Evolutionary conservation across 2,329 filamentous ascomycete genomes (phyloP).

Genomic region (Claviceps sorghi): DNA sequence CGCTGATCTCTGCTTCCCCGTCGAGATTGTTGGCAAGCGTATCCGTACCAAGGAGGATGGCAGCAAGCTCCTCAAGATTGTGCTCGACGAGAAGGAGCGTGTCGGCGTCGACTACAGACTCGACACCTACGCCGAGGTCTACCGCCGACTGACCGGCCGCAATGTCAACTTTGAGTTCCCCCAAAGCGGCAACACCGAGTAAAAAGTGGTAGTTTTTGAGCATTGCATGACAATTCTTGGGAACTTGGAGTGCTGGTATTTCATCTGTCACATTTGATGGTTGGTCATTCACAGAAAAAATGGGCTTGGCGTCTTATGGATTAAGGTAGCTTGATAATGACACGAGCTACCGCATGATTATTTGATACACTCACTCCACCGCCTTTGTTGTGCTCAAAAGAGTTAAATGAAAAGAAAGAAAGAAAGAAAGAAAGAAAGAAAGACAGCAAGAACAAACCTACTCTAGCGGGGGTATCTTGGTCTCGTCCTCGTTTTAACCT

Average conservation of each 20-base stretch:
- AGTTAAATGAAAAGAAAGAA: neutral
- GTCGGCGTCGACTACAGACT: slow-evolving; percentile 98
- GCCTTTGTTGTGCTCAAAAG: slow-evolving; percentile 7
- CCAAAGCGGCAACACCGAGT: slow-evolving; percentile 58
- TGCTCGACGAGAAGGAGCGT: slow-evolving; percentile 99
- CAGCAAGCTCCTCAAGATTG: slow-evolving; percentile 95
- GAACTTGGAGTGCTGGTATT: slow-evolving; percentile 13
- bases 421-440: too few relatives aligned
- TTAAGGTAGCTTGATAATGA: slow-evolving; percentile 33
- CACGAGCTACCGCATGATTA: slow-evolving; percentile 29
- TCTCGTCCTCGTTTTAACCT: slow-evolving; percentile 3
- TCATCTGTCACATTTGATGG: slow-evolving; percentile 21
- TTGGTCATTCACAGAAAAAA: slow-evolving; percentile 21
- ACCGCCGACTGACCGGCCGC: slow-evolving; percentile 94
- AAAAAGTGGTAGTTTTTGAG: slow-evolving; percentile 29
- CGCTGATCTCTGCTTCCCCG: slow-evolving; percentile 94
- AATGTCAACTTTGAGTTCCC: slow-evolving; percentile 98
- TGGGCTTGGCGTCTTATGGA: slow-evolving; percentile 34
- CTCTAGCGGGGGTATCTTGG: slow-evolving; percentile 30
- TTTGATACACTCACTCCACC: slow-evolving; percentile 14
- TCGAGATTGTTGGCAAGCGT: slow-evolving; percentile 99
- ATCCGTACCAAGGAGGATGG: slow-evolving; percentile 97
- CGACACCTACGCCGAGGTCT: slow-evolving; percentile 99
- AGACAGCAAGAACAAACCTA: neutral
- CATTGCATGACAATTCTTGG: slow-evolving; percentile 5